phyloP scores from a whole-genome alignment of 371 early-diverging fungal genomes.

The Mucor mucedo region DNA sequence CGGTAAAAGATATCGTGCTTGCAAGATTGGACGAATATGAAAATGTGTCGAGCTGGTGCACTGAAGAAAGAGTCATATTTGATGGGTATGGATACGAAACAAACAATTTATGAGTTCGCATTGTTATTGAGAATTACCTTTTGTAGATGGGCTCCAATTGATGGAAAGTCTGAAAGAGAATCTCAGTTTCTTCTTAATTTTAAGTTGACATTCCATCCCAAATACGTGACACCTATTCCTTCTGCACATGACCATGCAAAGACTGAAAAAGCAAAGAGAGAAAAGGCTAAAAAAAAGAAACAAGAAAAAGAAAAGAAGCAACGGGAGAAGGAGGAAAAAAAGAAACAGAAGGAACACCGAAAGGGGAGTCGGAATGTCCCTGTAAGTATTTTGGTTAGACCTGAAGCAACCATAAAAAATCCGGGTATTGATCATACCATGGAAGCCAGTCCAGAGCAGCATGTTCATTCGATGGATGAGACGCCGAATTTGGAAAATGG shows the following conservation, averaged over 20 bases:
- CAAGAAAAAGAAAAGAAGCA: slow-evolving; percentile 9
- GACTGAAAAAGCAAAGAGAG: slow-evolving; percentile 4
- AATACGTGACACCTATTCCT: slow-evolving; percentile 26
- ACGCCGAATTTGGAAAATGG: not conserved
- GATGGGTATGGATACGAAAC: slow-evolving; percentile 26
- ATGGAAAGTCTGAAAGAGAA: slow-evolving; percentile 26
- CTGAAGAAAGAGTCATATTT: slow-evolving; percentile 31
- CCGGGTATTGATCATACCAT: not conserved
- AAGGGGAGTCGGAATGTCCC: not conserved
- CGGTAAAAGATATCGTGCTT: slow-evolving; percentile 33
- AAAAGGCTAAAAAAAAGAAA: slow-evolving; percentile 11
- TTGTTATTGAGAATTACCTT: not conserved
- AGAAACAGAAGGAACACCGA: not conserved
- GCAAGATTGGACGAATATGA: slow-evolving; percentile 30
- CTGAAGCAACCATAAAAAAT: too few species aligned
- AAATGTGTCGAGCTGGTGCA: slow-evolving; percentile 30
- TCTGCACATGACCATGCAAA: not conserved
- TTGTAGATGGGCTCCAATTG: slow-evolving; percentile 38
- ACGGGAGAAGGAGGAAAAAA: not conserved
- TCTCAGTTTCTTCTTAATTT: slow-evolving; percentile 29
- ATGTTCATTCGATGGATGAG: not conserved
- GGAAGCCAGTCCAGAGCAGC: not conserved
- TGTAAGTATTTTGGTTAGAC: not conserved
- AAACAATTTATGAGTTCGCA: not conserved
- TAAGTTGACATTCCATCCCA: slow-evolving; percentile 39